Percentiles rank a stretch among this genome's conserved stretches.
Evolutionary conservation across 257 asterid species (phyloP).

Genomic region (Avicennia marina): DNA sequence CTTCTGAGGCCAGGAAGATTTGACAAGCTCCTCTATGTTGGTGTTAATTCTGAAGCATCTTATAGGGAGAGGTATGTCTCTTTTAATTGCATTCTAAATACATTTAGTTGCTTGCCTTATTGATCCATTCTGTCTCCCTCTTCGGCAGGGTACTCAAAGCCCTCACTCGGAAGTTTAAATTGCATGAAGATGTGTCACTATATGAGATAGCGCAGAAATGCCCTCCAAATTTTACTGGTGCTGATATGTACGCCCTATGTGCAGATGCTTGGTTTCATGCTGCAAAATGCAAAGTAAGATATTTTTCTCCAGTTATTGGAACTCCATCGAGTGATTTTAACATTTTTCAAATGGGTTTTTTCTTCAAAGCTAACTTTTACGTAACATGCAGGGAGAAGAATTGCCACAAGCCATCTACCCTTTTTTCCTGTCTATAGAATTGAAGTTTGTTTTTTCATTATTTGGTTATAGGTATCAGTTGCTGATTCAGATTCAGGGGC

Average conservation of each 20-base stretch:
- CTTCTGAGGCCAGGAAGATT: constrained; percentile 97
- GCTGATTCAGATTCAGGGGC: constrained; percentile 42
- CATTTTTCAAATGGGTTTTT: not conserved
- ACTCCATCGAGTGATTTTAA: not conserved
- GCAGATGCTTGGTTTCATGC: constrained; percentile 99
- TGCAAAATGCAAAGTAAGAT: constrained; percentile 75
- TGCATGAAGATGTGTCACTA: constrained; percentile 74
- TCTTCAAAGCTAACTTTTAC: too few species aligned
- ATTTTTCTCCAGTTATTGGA: not conserved
- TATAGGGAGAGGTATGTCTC: constrained; percentile 74
- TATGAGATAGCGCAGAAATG: constrained; percentile 74
- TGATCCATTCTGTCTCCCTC: not conserved
- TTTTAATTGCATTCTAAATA: not conserved
- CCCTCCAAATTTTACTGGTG: constrained; percentile 95
- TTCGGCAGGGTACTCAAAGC: constrained; percentile 80
- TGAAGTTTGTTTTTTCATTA: constrained; percentile 1
- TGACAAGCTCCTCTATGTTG: constrained; percentile 97
- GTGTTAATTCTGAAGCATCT: constrained; percentile 92
- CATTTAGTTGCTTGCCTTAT: constrained; percentile 1
- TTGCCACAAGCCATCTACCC: too few species aligned
- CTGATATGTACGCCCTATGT: constrained; percentile 95
- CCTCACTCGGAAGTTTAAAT: constrained; percentile 76
- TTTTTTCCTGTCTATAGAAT: too few species aligned
- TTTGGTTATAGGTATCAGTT: constrained; percentile 41
- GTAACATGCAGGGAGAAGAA: too few species aligned